Evolutionary conservation across 2,329 filamentous ascomycete genomes (phyloP).

Genomic region (Fusarium torulosum): DNA sequence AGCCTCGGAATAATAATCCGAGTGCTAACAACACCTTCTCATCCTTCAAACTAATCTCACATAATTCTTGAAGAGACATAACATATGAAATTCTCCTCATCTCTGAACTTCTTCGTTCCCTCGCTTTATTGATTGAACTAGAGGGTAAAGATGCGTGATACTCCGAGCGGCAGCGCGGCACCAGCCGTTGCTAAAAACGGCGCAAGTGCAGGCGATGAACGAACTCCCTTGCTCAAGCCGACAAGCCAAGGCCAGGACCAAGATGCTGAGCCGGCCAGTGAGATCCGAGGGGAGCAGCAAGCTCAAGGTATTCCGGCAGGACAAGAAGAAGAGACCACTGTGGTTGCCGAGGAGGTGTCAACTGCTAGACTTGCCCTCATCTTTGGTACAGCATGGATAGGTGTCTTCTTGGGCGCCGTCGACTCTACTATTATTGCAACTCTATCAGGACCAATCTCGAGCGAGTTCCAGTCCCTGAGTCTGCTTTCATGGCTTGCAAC

Average conservation of each 20-base stretch:
- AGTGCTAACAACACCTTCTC: conserved; percentile 4
- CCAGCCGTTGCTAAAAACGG: conserved; percentile 35
- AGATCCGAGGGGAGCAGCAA: conserved; percentile 6
- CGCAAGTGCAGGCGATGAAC: conserved; percentile 37
- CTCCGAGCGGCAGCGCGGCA: conserved; percentile 29
- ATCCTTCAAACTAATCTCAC: conserved; percentile 6
- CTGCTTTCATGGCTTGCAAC: conserved; percentile 90
- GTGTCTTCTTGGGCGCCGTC: conserved; percentile 73
- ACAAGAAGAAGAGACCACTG: conserved; percentile 59
- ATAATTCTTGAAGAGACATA: conserved; percentile 8
- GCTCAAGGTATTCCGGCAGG: conserved; percentile 25
- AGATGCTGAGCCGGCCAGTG: conserved; percentile 23
- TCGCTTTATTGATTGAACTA: background rate
- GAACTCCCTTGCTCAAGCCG: conserved; percentile 47
- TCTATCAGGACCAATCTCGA: conserved; percentile 84
- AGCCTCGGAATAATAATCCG: background rate
- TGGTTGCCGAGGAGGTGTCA: conserved; percentile 64
- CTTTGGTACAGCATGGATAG: conserved; percentile 68
- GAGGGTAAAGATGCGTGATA: conserved; percentile 34
- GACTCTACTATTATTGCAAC: conserved; percentile 90
- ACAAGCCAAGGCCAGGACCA: conserved; percentile 20
- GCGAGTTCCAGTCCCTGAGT: conserved; percentile 83
- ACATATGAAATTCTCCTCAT: background rate
- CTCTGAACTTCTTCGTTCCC: background rate
- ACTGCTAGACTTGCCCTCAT: conserved; percentile 65